Base-by-base conservation (phyloP, 2,329 filamentous ascomycete genomes). In the Alternaria gansuensis region DNA sequence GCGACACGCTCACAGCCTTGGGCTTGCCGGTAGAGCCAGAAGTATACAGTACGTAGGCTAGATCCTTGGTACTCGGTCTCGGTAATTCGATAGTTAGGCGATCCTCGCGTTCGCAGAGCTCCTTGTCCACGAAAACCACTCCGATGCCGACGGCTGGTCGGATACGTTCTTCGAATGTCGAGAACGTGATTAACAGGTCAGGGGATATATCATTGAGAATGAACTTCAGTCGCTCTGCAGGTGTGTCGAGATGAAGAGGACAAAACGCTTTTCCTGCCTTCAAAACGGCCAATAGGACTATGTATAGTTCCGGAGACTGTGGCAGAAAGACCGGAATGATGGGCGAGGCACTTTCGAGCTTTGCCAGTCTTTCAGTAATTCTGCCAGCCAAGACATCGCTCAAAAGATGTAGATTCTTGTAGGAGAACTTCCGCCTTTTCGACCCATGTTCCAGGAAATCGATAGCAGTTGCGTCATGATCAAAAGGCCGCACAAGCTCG, bases 41-140 rank as follows among this genome's bases (percentile, higher is more conserved):
- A 0, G 93, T 97, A 75, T 96, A 97, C 87, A 97, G 93, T 59
- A 97, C 86, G 80, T 97, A 97, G 24, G 93, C 92, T 24, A 93
- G 75, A 59, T 84, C 64, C 29, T 64, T 46, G 41, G 58, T 51
- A 14, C 68, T 26, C 75, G 76, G 3, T 51, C 45, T 0, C 10
- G 57, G 61, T 40, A 59, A 24, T 4, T 40, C 43, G 28, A 28
- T 9, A 36, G 9, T 17, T 8, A 43, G 14, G 11, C 24, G 8
- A 9, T 48, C 29, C 80, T 80, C 28, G 21, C 40, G 31, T 26
- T 62, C 54, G 29, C 54, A 41, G 67, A 79, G 13, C 73, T 72
- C 21, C 69, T 70, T 65, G 64, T 85, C 81, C 36, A 81, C 75
- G 39, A 77, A 54, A n/a, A 86, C 66, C 31, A 82, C 54, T 41